A percentile compares a stretch with the other conserved stretches of the same genome.
Evolutionary conservation across 768 basidiomycete species (phyloP).

Genomic region (Suillus clintonianus): DNA sequence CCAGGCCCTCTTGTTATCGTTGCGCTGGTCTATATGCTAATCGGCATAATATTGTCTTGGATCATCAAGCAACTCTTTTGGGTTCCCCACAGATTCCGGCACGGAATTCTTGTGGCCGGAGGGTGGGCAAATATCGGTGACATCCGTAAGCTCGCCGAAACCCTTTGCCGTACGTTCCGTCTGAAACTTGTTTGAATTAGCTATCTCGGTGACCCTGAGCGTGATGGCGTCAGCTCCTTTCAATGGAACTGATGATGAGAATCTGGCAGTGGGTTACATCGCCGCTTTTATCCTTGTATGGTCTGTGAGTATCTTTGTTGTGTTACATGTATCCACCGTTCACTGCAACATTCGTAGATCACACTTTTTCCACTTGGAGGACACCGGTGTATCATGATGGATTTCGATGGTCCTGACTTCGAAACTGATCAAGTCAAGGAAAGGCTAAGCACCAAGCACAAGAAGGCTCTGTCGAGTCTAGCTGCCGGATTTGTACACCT

Average conservation of each 20-base stretch:
- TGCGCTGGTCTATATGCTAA: constrained; percentile 57
- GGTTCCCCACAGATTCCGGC: constrained; percentile 77
- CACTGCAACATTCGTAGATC: constrained; percentile 37
- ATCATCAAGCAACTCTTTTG: constrained; percentile 65
- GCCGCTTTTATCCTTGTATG: constrained; percentile 63
- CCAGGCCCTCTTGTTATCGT: constrained; percentile 65
- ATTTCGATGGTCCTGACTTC: constrained; percentile 66
- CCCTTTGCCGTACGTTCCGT: neutral
- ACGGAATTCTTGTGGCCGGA: constrained; percentile 69
- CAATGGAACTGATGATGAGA: constrained; percentile 55
- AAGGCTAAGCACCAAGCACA: constrained; percentile 40
- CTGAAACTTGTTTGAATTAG: constrained; percentile 32
- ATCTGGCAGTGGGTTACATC: constrained; percentile 67
- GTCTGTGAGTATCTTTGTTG: constrained; percentile 40
- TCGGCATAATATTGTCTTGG: constrained; percentile 58
- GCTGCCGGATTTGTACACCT: constrained; percentile 13
- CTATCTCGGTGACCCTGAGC: constrained; percentile 65
- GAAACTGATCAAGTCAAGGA: constrained; percentile 57
- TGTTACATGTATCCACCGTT: neutral
- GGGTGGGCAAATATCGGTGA: constrained; percentile 72
- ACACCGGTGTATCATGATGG: constrained; percentile 53
- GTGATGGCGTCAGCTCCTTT: constrained; percentile 65
- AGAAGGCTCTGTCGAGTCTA: constrained; percentile 5
- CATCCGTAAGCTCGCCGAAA: constrained; percentile 50
- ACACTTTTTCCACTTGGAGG: constrained; percentile 69